Percentiles rank a stretch among this genome's conserved stretches.
Conservation (phyloP, 1,284 basidiomycete genomes). For the Amylostereum areolatum region DNA sequence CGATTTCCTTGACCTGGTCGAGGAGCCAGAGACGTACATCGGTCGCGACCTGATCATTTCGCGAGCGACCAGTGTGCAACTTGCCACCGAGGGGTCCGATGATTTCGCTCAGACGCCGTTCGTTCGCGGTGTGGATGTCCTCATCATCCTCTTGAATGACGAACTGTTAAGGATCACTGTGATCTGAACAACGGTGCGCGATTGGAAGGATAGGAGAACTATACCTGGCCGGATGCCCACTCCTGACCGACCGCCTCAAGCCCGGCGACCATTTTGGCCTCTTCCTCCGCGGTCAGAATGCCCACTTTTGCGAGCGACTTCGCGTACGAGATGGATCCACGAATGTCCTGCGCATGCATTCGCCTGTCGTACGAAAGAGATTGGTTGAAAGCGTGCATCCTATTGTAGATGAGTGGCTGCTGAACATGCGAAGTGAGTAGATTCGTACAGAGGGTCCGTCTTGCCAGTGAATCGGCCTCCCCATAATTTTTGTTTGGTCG, state of each 20-base stretch:
- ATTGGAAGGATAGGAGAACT: slow-evolving; percentile 16
- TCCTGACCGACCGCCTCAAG: slow-evolving; percentile 76
- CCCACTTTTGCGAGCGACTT: slow-evolving; percentile 77
- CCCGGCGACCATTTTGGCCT: slow-evolving; percentile 72
- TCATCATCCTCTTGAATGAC: slow-evolving; percentile 79
- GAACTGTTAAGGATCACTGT: slow-evolving; percentile 46
- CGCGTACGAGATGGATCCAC: slow-evolving; percentile 93
- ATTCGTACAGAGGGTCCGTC: slow-evolving; percentile 76
- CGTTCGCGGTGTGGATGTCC: slow-evolving; percentile 99
- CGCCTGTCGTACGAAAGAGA: slow-evolving; percentile 92
- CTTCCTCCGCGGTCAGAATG: slow-evolving; percentile 77
- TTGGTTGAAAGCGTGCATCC: slow-evolving; percentile 95
- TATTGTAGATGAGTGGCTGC: slow-evolving; percentile 21
- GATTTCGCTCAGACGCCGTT: slow-evolving; percentile 88
- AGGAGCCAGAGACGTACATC: slow-evolving; percentile 97
- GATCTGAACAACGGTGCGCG: not conserved
- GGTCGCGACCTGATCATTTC: slow-evolving; percentile 98
- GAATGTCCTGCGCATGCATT: slow-evolving; percentile 90
- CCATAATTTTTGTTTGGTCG: slow-evolving; percentile 80
- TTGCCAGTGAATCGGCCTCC: slow-evolving; percentile 87
- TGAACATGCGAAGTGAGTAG: not conserved
- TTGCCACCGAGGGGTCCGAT: slow-evolving; percentile 90
- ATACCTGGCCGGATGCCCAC: slow-evolving; percentile 73
- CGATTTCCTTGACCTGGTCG: slow-evolving; percentile 70
- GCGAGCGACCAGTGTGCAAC: slow-evolving; percentile 91